Percentiles rank a stretch among this genome's conserved stretches.
These are phyloP conservation scores for Micractinium conductrix DNA, from an alignment of 139 green algal species.

Conservation along the genomic window DNA sequence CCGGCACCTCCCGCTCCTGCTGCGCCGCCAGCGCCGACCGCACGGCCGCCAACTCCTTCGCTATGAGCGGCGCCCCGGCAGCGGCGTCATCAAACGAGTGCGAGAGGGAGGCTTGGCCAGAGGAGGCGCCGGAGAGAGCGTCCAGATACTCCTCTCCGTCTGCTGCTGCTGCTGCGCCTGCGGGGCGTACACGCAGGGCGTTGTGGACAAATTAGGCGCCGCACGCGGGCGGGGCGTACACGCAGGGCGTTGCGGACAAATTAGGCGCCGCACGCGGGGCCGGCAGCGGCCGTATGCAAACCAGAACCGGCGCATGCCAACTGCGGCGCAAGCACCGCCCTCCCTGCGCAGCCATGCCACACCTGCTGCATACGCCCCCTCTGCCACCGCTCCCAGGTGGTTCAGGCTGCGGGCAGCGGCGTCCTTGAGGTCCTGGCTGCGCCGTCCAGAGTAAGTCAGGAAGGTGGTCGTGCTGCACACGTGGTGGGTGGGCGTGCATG, in stretches of 20 bases:
- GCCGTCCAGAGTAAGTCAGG: constrained; percentile 20
- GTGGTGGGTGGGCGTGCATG: too few relatives aligned
- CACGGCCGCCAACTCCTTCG: constrained; percentile 7
- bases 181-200: too few relatives aligned
- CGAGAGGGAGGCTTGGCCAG: neutral
- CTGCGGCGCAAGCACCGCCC: neutral
- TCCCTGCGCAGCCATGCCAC: too few relatives aligned
- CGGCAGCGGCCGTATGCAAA: too few relatives aligned
- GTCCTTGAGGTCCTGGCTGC: constrained; percentile 9
- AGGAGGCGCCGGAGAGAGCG: neutral
- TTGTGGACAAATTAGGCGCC: too few relatives aligned
- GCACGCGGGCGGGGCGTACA: too few relatives aligned
- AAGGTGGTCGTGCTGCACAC: constrained; percentile 27
- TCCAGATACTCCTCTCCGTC: constrained; percentile 1
- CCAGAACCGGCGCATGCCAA: too few relatives aligned
- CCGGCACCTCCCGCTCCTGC: constrained; percentile 7
- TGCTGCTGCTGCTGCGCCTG: neutral
- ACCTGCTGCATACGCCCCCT: too few relatives aligned
- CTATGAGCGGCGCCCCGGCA: neutral
- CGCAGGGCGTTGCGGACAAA: too few relatives aligned
- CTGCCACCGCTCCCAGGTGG: neutral
- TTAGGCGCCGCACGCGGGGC: too few relatives aligned
- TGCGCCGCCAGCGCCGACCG: neutral
- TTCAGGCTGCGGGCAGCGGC: neutral
- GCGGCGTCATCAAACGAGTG: neutral